Evolutionary conservation across 2,329 filamentous ascomycete genomes (phyloP), one percentile per base, ranked within the genome.

Genomic region (Xylaria arbuscula): DNA sequence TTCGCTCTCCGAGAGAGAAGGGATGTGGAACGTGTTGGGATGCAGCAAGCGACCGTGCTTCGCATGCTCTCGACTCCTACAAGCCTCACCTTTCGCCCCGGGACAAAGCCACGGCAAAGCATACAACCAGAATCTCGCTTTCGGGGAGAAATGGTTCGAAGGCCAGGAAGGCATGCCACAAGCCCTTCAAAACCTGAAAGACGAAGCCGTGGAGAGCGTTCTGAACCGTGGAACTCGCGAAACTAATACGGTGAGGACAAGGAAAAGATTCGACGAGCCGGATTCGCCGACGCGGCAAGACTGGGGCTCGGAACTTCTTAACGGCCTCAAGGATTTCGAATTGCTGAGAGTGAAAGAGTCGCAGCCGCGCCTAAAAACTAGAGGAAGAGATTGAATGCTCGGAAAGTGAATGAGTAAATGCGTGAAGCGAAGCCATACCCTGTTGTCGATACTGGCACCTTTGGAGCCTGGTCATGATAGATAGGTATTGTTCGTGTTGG

Each of bases 1-100:
- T 38, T 7, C 40, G 19, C n/a, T n/a, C n/a, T n/a, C 13, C 17
- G 34, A 55, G 32, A 22, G n/a, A 6, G 15, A 19, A 55, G 24
- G 28, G 15, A 5, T 48, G 11, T 63, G 51, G 60, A 55, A 63
- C 34, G 38, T 56, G 36, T 42, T 56, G 17, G 36, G 54, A 6
- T 56, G 54, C 19, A 63, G 51, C 13, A 63, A 63, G 60, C 40
- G 36, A 1, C 54, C 54, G 1, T 56, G 54, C 8, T 56, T 24
- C 38, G 19, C 36, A 2, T 56, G 54, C 8, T n/a, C 54, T 2
- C 15, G n/a, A 9, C 3, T 42, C 1, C n/a, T 42, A 11, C 3
- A 7, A 15, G 40, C 17, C 8, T 63, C 60, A 4, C 28, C 19
- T n/a, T 55, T 56, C 13, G 17, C 48, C 5, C 56, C 24, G 28